phyloP scores from a whole-genome alignment of 2,329 filamentous ascomycete genomes.

The Lachnellula occidentalis region DNA sequence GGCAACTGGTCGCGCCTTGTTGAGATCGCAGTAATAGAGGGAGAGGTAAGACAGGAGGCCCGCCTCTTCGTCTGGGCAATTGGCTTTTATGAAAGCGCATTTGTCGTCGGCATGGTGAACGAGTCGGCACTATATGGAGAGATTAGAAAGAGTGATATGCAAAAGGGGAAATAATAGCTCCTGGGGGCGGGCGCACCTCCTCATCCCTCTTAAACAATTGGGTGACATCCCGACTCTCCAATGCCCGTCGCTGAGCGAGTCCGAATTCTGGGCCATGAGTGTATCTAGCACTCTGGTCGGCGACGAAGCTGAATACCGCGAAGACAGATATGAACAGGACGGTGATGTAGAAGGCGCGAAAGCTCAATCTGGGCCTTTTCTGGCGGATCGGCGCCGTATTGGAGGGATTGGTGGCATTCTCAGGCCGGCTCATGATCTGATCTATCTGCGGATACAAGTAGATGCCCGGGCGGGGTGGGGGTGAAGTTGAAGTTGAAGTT shows the following conservation, averaged over 20 bases:
- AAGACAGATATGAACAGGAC: conserved; percentile 27
- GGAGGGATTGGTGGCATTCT: conserved; percentile 21
- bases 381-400: conserved; percentile 15
- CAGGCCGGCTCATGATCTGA: conserved; percentile 18
- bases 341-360: conserved; percentile 31
- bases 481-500: not conserved
- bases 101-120: conserved; percentile 75
- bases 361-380: conserved; percentile 23
- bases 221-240: conserved; percentile 21
- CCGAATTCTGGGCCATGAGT: conserved; percentile 26
- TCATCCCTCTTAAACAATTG: conserved; percentile 28
- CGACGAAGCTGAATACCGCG: conserved; percentile 26
- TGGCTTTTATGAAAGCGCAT: conserved; percentile 76
- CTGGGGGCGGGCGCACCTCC: conserved; percentile 23
- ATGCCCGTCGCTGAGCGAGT: conserved; percentile 21
- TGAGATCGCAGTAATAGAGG: conserved; percentile 82
- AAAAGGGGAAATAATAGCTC: not conserved
- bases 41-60: conserved; percentile 83
- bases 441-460: not conserved
- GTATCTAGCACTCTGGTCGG: conserved; percentile 28
- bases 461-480: not conserved
- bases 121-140: conserved; percentile 59
- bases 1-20: conserved; percentile 64
- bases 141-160: not conserved
- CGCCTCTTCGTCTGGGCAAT: conserved; percentile 85